Percentiles rank a stretch among this genome's conserved stretches.
Evolutionary conservation across 169 alveolate species (phyloP).

Genomic region (Eimeria zaria): DNA sequence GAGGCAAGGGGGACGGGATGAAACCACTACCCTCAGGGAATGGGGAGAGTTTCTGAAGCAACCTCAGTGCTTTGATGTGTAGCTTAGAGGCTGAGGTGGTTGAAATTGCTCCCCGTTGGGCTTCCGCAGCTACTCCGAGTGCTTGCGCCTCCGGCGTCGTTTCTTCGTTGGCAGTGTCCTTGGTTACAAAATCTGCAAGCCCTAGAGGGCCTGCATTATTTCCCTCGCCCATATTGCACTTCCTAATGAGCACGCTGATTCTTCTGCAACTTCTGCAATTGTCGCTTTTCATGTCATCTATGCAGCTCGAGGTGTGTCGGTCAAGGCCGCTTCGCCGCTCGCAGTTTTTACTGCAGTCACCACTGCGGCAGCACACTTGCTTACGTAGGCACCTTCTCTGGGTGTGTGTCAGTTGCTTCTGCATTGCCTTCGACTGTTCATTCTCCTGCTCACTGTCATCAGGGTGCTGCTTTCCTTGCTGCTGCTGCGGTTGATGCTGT

Average conservation of each 20-base stretch:
- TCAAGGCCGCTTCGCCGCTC: background rate
- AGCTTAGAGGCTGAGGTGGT: background rate
- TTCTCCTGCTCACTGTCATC: background rate
- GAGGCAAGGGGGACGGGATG: background rate
- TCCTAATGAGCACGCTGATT: background rate
- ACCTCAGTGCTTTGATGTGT: background rate
- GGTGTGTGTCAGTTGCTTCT: background rate
- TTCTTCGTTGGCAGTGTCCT: background rate
- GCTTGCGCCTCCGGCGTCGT: constrained; percentile 8
- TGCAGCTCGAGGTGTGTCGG: background rate
- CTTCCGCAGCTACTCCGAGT: background rate
- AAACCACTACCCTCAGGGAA: constrained; percentile 49
- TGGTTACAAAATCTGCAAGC: background rate
- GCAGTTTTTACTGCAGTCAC: background rate
- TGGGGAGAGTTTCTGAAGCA: constrained; percentile 23
- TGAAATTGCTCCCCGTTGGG: background rate
- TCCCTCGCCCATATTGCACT: background rate
- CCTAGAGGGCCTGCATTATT: background rate
- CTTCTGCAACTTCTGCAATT: background rate
- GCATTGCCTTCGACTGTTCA: background rate
- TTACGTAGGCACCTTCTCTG: background rate
- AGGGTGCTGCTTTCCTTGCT: background rate
- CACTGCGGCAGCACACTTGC: background rate
- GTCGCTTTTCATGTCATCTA: background rate
- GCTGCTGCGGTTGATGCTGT: background rate